These are phyloP conservation scores for Starmera dryadoides DNA, from an alignment of 805 yeast genomes.

Conservation along the genomic window DNA sequence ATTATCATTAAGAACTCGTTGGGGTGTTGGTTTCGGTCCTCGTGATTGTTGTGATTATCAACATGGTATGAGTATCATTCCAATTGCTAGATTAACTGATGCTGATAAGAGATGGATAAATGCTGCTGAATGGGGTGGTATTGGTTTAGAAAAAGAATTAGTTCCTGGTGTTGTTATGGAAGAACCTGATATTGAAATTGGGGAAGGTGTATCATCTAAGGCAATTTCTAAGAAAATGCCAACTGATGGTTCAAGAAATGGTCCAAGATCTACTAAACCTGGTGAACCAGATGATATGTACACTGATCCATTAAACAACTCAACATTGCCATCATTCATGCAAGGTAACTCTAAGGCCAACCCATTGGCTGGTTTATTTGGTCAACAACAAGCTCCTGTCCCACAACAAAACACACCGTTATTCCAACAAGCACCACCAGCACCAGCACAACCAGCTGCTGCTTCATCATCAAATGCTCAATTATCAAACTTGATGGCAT, in stretches of 20 bases:
- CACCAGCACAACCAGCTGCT: conserved; percentile 6
- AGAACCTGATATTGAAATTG: conserved; percentile 97
- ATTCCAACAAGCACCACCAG: conserved; percentile 13
- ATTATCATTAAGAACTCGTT: conserved; percentile 69
- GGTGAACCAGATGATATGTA: conserved; percentile 36
- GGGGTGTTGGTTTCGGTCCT: conserved; percentile 99
- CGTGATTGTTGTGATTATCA: conserved; percentile 96
- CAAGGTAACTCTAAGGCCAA: conserved; percentile 32
- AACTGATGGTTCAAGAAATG: conserved; percentile 77
- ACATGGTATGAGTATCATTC: conserved; percentile 82
- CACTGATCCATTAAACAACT: conserved; percentile 20
- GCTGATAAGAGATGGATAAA: conserved; percentile 90
- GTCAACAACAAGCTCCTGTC: conserved; percentile 8
- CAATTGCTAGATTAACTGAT: conserved; percentile 82
- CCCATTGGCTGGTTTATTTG: conserved; percentile 44
- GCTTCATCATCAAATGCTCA: conserved; percentile 30
- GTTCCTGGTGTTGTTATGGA: conserved; percentile 78
- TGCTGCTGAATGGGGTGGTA: conserved; percentile 94
- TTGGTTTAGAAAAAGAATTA: conserved; percentile 72
- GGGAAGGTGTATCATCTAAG: conserved; percentile 88
- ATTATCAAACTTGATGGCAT: conserved; percentile 33
- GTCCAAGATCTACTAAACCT: conserved; percentile 72
- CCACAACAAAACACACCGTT: background rate
- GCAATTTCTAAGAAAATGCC: conserved; percentile 91
- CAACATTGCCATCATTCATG: conserved; percentile 20